Evolutionary conservation across 148 eudicot genomes (phyloP).

Genomic region (Silene latifolia): DNA sequence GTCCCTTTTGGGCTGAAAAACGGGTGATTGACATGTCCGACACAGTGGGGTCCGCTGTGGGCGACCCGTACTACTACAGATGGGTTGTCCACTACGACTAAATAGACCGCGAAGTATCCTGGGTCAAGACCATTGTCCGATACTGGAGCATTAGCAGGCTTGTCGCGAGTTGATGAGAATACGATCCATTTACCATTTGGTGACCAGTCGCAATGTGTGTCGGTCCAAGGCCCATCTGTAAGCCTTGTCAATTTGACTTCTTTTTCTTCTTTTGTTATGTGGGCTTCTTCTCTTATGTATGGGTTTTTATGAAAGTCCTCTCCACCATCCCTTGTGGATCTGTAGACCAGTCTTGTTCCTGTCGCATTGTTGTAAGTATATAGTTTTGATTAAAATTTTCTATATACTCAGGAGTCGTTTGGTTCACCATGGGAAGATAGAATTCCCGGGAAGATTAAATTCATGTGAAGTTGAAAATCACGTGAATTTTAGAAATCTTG

Average conservation of each 20-base stretch:
- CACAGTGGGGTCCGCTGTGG: not conserved
- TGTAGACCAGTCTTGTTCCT: constrained; percentile 23
- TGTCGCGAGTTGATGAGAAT: constrained; percentile 18
- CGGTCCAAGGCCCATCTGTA: constrained; percentile 4
- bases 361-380: not conserved
- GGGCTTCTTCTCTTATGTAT: constrained; percentile 20
- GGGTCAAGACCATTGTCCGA: constrained; percentile 14
- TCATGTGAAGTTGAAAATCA: no score
- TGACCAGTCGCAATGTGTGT: constrained; percentile 25
- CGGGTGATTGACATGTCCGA: constrained; percentile 21
- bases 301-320: not conserved
- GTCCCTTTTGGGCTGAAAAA: constrained; percentile 17
- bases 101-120: constrained; percentile 16
- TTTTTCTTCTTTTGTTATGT: not conserved
- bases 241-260: constrained; percentile 1
- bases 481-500: no score
- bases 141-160: not conserved
- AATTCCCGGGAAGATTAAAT: no score
- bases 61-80: constrained; percentile 1
- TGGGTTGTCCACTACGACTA: not conserved
- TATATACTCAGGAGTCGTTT: no score
- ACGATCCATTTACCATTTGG: constrained; percentile 19
- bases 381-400: no score
- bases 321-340: constrained; percentile 1
- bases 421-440: no score